A percentile compares a stretch with the other conserved stretches of the same genome.
Evolutionary conservation across 1,139 yeast species (phyloP).

Genomic region (Blastobotrys malaysiensis): DNA sequence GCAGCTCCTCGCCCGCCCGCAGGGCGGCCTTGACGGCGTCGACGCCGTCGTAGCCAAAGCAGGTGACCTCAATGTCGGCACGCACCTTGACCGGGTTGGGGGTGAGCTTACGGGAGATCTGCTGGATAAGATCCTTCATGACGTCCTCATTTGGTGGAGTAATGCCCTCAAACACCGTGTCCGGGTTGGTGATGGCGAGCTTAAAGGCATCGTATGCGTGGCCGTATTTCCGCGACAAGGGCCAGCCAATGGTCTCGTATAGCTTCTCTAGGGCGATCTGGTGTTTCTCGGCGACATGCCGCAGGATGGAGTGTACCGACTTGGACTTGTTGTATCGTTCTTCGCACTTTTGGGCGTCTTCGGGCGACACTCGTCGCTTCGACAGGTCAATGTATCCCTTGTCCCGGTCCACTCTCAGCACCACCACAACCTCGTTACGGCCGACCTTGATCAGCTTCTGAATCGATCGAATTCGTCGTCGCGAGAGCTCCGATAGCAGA

Average conservation of each 20-base stretch:
- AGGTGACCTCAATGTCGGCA: slow-evolving; percentile 96
- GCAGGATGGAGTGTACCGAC: slow-evolving; percentile 93
- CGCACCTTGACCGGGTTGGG: slow-evolving; percentile 98
- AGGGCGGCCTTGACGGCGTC: slow-evolving; percentile 93
- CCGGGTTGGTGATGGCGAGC: slow-evolving; percentile 84
- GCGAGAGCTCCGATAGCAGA: slow-evolving; percentile 85
- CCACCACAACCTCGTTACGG: slow-evolving; percentile 96
- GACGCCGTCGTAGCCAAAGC: slow-evolving; percentile 96
- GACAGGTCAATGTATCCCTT: slow-evolving; percentile 97
- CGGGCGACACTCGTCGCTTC: slow-evolving; percentile 96
- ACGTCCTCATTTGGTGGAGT: slow-evolving; percentile 68
- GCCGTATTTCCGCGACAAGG: slow-evolving; percentile 89
- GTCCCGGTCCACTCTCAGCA: slow-evolving; percentile 97
- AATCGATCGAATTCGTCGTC: slow-evolving; percentile 97
- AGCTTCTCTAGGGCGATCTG: slow-evolving; percentile 78
- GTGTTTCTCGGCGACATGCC: slow-evolving; percentile 98
- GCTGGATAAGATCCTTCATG: slow-evolving; percentile 72
- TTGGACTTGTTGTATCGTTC: slow-evolving; percentile 96
- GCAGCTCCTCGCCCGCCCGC: slow-evolving; percentile 75
- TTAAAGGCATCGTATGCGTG: slow-evolving; percentile 98
- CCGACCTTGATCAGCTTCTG: slow-evolving; percentile 98
- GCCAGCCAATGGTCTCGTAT: slow-evolving; percentile 94
- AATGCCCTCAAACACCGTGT: slow-evolving; percentile 76
- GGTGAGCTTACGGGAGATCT: slow-evolving; percentile 88
- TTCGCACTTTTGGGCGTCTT: slow-evolving; percentile 95